These are phyloP conservation scores for Striga asiatica DNA, from an alignment of 257 asterid species.

Conservation along the genomic window DNA sequence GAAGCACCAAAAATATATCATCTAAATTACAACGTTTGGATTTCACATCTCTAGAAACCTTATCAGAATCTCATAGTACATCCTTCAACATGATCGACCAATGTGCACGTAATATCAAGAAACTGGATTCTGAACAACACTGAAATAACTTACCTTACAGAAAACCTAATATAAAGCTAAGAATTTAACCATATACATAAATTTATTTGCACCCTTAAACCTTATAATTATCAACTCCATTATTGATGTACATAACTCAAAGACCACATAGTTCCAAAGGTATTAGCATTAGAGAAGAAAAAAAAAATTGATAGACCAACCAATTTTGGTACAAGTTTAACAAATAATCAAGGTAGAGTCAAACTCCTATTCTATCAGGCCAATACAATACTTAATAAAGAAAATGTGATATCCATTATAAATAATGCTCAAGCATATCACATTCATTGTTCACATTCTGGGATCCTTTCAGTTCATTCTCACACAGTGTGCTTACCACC, in stretches of 20 bases:
- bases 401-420: background rate
- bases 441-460: background rate
- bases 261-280: background rate
- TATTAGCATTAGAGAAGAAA: background rate
- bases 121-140: constrained; percentile 1
- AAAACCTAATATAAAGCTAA: background rate
- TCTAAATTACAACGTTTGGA: background rate
- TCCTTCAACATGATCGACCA: background rate
- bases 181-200: background rate
- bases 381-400: background rate
- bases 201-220: background rate
- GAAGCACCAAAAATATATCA: background rate
- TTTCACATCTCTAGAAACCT: background rate
- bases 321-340: background rate
- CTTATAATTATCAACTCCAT: background rate
- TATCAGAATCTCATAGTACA: background rate
- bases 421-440: background rate
- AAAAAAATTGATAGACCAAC: background rate
- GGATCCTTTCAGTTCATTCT: background rate
- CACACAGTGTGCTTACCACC: constrained; percentile 52
- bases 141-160: background rate
- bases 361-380: background rate
- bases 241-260: background rate
- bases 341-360: background rate
- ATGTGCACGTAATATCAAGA: background rate